Evolutionary conservation across 1,284 basidiomycete species (phyloP), one percentile per base, ranked within the genome.

Genomic region (Pseudozyma sp.): DNA sequence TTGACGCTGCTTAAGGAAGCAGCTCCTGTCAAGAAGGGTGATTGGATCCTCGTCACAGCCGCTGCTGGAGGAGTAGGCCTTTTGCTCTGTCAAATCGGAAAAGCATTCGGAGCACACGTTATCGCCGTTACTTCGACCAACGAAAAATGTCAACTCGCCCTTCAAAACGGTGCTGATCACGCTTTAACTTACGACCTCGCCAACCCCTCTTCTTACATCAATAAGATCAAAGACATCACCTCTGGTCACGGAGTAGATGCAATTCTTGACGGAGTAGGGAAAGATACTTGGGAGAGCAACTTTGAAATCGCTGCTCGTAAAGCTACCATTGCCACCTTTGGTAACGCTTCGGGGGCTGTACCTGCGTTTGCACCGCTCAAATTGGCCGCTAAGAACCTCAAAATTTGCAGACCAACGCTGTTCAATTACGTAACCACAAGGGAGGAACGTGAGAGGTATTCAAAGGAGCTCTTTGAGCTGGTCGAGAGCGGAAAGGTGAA

Each of bases 241-340:
- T 89, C 89, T 55, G 93, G 92, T 2, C 88, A 91, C 78, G 95
- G 95, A 10, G 79, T 81, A 21, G 92, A 94, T 77, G 95, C 89
- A 11, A 89, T 95, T 40, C 97, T 92, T 82, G 95, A 99, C 85
- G 95, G 95, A 47, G 94, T 99, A 25, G 96, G 96, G 10, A 94
- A 73, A 61, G 71, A 77, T 39, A 83, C 82, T 14, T 82, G 75
- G 70, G 82, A 82, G 39, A 89, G 89, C 75, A 89, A 95, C 86
- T 94, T 96, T 85, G 89, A 91, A 81, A 87, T 95, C 82, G 88
- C 93, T 64, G 78, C 80, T 11, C 72, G 78, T 16, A 82, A 82
- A 49, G 82, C 79, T 7, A 87, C 87, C 4, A 85, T 98, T 42
- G 91, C 95, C n/a, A 91, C 91, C 10, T 90, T 95, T 57, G 96